A percentile compares a stretch with the other conserved stretches of the same genome.
Evolutionary conservation across 75 land plant genomes (phyloP).

Genomic region (Sequoia sempervirens): DNA sequence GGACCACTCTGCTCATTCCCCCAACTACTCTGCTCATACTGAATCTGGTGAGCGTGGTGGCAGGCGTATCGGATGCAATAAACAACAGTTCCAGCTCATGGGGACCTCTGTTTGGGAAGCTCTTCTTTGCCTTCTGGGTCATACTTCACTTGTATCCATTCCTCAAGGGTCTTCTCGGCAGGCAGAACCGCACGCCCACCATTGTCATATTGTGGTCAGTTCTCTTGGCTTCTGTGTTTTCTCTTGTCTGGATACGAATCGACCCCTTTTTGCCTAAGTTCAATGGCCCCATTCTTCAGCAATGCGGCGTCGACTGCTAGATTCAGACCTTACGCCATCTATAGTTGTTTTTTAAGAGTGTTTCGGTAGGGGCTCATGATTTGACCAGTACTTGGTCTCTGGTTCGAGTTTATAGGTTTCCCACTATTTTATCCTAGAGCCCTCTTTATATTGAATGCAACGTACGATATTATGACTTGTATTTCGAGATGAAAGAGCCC

Average conservation of each 20-base stretch:
- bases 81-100: conserved; percentile 91
- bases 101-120: conserved; percentile 95
- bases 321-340: not conserved
- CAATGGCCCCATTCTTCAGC: conserved; percentile 59
- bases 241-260: conserved; percentile 83
- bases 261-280: conserved; percentile 87
- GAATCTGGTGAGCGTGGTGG: conserved; percentile 93
- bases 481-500: too few species aligned
- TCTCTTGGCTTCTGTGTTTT: conserved; percentile 80
- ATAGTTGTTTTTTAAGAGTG: not conserved
- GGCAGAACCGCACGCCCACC: conserved; percentile 85
- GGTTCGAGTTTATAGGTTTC: too few species aligned
- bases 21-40: conserved; percentile 88
- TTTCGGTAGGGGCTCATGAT: not conserved
- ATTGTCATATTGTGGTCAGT: conserved; percentile 83
- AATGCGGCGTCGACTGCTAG: conserved; percentile 79
- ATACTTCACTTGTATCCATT: conserved; percentile 53
- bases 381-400: too few species aligned
- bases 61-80: conserved; percentile 92
- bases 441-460: too few species aligned
- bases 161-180: conserved; percentile 84
- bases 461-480: too few species aligned
- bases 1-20: conserved; percentile 91
- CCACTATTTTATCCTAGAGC: too few species aligned
- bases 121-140: conserved; percentile 96